These are phyloP conservation scores for Pseudopithomyces chartarum DNA, from an alignment of 2,329 filamentous ascomycete species.

Conservation along the genomic window DNA sequence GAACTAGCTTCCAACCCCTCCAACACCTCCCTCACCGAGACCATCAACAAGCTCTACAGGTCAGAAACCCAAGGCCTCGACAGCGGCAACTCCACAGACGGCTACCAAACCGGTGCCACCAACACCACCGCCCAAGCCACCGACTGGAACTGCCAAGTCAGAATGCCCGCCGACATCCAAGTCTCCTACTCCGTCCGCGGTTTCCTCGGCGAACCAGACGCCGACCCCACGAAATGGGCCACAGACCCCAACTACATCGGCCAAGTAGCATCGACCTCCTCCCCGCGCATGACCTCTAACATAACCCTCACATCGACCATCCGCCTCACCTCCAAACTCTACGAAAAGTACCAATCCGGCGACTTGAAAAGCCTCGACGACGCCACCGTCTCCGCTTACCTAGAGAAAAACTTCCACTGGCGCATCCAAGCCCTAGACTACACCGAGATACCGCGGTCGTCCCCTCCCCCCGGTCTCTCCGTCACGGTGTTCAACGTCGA, in stretches of 20 bases:
- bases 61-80: conserved; percentile 30
- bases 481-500: conserved; percentile 34
- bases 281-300: conserved; percentile 41
- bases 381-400: conserved; percentile 26
- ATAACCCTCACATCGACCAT: conserved; percentile 48
- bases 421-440: conserved; percentile 36
- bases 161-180: conserved; percentile 38
- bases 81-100: conserved; percentile 23
- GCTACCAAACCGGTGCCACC: conserved; percentile 6
- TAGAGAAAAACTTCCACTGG: conserved; percentile 38
- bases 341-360: conserved; percentile 28
- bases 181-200: conserved; percentile 39
- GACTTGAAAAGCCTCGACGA: conserved; percentile 30
- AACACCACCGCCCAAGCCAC: conserved; percentile 22
- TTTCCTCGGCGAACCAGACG: conserved; percentile 34
- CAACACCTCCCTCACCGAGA: conserved; percentile 33
- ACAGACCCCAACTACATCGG: conserved; percentile 49
- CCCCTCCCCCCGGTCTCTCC: conserved; percentile 34
- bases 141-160: conserved; percentile 38
- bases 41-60: conserved; percentile 36
- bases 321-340: conserved; percentile 44
- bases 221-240: conserved; percentile 37
- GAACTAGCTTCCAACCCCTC: conserved; percentile 30
- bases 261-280: conserved; percentile 45
- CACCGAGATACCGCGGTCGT: conserved; percentile 33